These are phyloP conservation scores for Truncatella angustata DNA, from an alignment of 2,329 filamentous ascomycete genomes.

Conservation along the genomic window DNA sequence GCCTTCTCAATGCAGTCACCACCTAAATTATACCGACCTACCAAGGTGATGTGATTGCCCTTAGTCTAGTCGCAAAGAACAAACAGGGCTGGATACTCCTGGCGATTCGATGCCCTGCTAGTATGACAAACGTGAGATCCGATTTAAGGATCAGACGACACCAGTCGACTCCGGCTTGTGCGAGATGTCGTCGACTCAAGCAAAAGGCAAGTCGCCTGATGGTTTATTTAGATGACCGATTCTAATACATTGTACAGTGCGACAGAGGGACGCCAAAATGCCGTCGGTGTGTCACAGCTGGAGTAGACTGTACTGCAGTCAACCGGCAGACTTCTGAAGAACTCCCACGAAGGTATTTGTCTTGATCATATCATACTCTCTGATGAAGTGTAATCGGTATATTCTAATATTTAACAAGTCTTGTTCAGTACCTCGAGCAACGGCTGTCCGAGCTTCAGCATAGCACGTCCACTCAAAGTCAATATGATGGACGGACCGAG, in stretches of 20 bases:
- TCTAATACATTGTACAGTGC: conserved; percentile 1
- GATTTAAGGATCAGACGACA: neutral
- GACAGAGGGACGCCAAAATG: neutral
- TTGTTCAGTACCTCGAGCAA: neutral
- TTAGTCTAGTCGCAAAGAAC: no score
- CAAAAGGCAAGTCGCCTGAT: neutral
- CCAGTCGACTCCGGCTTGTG: neutral
- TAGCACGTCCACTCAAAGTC: no score
- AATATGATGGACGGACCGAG: no score
- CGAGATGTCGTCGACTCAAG: neutral
- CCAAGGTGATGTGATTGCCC: no score
- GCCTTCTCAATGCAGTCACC: no score
- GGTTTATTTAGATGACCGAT: no score
- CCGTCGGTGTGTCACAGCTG: neutral
- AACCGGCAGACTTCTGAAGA: neutral
- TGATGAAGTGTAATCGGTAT: neutral
- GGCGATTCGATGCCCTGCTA: no score
- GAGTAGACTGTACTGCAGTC: neutral
- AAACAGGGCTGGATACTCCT: neutral
- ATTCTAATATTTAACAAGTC: neutral
- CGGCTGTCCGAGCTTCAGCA: neutral
- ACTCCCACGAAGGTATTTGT: neutral
- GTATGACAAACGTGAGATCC: neutral
- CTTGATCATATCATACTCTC: neutral
- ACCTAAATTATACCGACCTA: no score